Evolutionary conservation across 2,329 filamentous ascomycete species (phyloP).

Genomic region (Arthrinium puccinioides): DNA sequence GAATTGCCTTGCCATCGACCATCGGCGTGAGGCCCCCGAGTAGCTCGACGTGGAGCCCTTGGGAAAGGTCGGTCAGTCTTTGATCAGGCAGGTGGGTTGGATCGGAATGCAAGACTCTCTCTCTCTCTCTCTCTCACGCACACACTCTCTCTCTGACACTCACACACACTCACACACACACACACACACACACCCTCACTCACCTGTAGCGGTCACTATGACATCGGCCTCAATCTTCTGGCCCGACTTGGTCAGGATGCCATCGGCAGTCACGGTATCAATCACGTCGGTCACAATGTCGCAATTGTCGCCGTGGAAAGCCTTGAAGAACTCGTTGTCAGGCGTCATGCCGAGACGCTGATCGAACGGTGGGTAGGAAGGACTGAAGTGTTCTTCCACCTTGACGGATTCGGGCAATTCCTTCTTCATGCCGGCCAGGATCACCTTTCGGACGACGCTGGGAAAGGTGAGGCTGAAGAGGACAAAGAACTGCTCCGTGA

Average conservation of each 20-base stretch:
- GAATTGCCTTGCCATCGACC: conserved; percentile 41
- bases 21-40: conserved; percentile 42
- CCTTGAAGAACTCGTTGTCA: conserved; percentile 37
- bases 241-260: conserved; percentile 28
- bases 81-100: neutral
- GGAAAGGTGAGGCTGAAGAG: conserved; percentile 36
- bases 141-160: no score
- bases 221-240: conserved; percentile 46
- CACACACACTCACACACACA: neutral
- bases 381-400: conserved; percentile 46
- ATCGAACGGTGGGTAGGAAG: conserved; percentile 53
- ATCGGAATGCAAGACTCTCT: no score
- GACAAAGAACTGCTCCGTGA: conserved; percentile 27
- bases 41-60: conserved; percentile 40
- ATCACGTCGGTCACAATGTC: conserved; percentile 39
- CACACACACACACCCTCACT: conserved; percentile 16
- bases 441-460: conserved; percentile 31
- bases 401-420: conserved; percentile 41
- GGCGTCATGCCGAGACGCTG: conserved; percentile 58
- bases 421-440: conserved; percentile 23
- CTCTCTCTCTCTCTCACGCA: no score
- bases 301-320: conserved; percentile 30
- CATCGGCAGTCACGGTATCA: conserved; percentile 31
- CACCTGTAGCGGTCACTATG: conserved; percentile 59
- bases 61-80: neutral